These are phyloP conservation scores for Saccharomycopsis javanensis DNA, from an alignment of 805 yeast genomes.

Conservation along the genomic window DNA sequence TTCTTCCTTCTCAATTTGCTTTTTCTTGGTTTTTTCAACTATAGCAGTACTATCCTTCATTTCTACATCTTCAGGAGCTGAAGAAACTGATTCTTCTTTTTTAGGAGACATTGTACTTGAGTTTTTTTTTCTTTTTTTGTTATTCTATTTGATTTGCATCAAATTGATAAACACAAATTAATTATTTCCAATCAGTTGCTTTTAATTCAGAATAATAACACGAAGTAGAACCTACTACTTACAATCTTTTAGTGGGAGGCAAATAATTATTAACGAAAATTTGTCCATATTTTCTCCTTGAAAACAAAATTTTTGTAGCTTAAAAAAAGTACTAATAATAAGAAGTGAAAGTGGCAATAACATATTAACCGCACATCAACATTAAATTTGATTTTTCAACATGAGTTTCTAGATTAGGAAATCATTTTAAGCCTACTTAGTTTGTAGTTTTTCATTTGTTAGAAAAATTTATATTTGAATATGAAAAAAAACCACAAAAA, in stretches of 20 bases:
- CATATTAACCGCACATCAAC: not conserved
- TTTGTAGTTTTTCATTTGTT: no score
- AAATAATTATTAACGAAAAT: not conserved
- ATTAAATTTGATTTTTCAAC: not conserved
- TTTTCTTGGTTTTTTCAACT: conserved; percentile 20
- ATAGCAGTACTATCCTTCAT: not conserved
- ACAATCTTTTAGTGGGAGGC: not conserved
- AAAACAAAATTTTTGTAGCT: not conserved
- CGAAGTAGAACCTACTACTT: no score
- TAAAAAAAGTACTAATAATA: not conserved
- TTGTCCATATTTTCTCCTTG: not conserved
- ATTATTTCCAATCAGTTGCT: not conserved
- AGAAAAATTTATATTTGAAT: no score
- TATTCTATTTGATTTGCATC: not conserved
- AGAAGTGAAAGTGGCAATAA: not conserved
- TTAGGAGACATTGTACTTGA: not conserved
- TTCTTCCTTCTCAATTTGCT: conserved; percentile 48
- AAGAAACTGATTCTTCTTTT: conserved; percentile 2
- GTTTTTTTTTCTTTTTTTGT: not conserved
- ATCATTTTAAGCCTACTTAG: no score
- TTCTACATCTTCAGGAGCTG: conserved; percentile 1
- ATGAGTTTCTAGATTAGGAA: not conserved
- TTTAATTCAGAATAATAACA: not conserved
- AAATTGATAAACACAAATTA: not conserved
- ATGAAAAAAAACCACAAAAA: not conserved